Evolutionary conservation across 441 rosid genomes (phyloP), one percentile per base, ranked within the genome.

Genomic region (Gossypium schwendimanii): DNA sequence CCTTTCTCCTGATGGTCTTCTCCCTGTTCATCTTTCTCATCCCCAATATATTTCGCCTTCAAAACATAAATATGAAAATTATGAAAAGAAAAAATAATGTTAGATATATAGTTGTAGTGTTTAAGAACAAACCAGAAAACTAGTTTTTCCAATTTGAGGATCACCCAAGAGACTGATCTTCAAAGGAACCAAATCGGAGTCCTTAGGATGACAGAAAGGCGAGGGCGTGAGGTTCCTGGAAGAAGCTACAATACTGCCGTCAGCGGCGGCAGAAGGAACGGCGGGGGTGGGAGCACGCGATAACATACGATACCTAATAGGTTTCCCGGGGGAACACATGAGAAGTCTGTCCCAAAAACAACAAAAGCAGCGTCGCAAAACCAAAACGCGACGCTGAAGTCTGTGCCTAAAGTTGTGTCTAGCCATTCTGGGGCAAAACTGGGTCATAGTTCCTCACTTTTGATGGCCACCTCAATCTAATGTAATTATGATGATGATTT

Each of bases 111-210:
- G 15, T 10, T 4, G 24, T 58, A 24, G 31, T 24, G 33, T 58
- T 10, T 0, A 4, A 45, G 20, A 6, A 73, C 77, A 67, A 28
- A 91, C 98, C 92, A 88, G 73, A 75, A 94, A 94, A 78, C 93
- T 86, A 6, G 93, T 86, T 74, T 94, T 91, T 28, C 97, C 97
- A 74, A 82, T 88, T 3, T 81, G 82, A 70, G 84, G 79, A 85
- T 94, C 97, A 10, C 98, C 95, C 72, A 94, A 53, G 64, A 92
- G 89, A 36, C 89, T 84, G 73, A 94, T 92, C 84, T 94, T 94
- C 76, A 94, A 76, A 6, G 91, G 74, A 50, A 94, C 97, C 81
- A 92, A 76, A 87, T 94, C 93, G 0, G 91, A 78, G 70, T 89
- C 70, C 55, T 14, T 65, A 65, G 69, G 45, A 36, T 67, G 79